Percentiles rank a stretch among this genome's conserved stretches.
phyloP scores from a whole-genome alignment of 129 eudicot genomes.

The Saussurea involucrata region DNA sequence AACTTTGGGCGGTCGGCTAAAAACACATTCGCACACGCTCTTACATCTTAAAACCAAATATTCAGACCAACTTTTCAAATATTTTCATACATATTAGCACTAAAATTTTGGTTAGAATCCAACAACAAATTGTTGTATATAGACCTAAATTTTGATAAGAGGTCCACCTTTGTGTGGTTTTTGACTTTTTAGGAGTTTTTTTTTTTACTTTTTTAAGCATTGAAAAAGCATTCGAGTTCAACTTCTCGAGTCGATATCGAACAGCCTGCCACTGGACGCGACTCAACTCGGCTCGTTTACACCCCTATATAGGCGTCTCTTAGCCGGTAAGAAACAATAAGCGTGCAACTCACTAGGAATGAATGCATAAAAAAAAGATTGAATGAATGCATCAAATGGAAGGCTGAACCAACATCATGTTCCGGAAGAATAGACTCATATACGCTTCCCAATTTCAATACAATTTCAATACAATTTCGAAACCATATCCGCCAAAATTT shows the following conservation, averaged over 20 bases:
- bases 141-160: background rate
- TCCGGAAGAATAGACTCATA: background rate
- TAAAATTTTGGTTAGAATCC: background rate
- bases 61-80: background rate
- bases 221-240: too few relatives aligned
- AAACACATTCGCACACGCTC: too few relatives aligned
- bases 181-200: background rate
- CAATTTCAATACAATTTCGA: conserved; percentile 1
- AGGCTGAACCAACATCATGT: background rate
- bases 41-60: background rate
- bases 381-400: background rate
- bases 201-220: background rate
- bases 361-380: background rate
- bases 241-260: too few relatives aligned
- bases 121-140: background rate
- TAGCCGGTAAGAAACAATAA: too few relatives aligned
- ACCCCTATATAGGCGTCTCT: too few relatives aligned
- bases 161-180: background rate
- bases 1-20: too few relatives aligned
- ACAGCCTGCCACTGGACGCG: too few relatives aligned
- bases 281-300: too few relatives aligned
- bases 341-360: too few relatives aligned
- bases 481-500: conserved; percentile 34
- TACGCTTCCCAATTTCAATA: background rate
- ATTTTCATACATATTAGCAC: background rate